These are phyloP conservation scores for Tetrahymena elliotti DNA, from an alignment of 73 alveolate species.

Conservation along the genomic window DNA sequence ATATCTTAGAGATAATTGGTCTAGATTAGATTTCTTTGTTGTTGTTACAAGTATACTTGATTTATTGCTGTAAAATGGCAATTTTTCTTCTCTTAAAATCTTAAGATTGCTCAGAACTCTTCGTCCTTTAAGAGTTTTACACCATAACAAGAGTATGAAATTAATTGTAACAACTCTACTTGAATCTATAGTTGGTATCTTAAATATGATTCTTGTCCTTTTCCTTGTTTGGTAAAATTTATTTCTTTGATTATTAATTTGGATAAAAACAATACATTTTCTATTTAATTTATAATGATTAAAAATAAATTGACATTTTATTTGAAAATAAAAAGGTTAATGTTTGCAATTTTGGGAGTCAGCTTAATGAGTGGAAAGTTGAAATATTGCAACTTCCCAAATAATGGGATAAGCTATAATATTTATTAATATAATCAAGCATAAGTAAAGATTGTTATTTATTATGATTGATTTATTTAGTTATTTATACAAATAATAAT, in stretches of 20 bases:
- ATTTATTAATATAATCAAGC: slow-evolving; percentile 25
- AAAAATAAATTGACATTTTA: too few species aligned
- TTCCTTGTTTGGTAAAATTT: slow-evolving; percentile 39
- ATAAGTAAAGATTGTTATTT: neutral
- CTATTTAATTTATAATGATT: too few species aligned
- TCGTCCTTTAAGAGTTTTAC: slow-evolving; percentile 82
- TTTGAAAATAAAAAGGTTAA: slow-evolving; percentile 24
- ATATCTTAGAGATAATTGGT: slow-evolving; percentile 92
- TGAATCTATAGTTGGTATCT: slow-evolving; percentile 76
- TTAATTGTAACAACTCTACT: slow-evolving; percentile 76
- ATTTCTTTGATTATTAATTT: neutral
- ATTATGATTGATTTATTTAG: neutral
- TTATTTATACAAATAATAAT: neutral
- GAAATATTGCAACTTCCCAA: slow-evolving; percentile 47
- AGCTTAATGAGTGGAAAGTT: slow-evolving; percentile 38
- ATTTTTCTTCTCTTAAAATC: slow-evolving; percentile 65
- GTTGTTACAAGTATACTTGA: slow-evolving; percentile 82
- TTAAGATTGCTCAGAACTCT: slow-evolving; percentile 80
- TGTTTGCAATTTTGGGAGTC: slow-evolving; percentile 55
- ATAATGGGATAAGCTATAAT: slow-evolving; percentile 22
- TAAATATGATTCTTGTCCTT: slow-evolving; percentile 69
- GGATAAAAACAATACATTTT: neutral
- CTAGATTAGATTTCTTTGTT: slow-evolving; percentile 85
- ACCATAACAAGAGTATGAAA: slow-evolving; percentile 77
- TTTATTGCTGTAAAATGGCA: slow-evolving; percentile 48